phyloP scores from a whole-genome alignment of 805 yeast genomes.

The Candida easanensis region DNA sequence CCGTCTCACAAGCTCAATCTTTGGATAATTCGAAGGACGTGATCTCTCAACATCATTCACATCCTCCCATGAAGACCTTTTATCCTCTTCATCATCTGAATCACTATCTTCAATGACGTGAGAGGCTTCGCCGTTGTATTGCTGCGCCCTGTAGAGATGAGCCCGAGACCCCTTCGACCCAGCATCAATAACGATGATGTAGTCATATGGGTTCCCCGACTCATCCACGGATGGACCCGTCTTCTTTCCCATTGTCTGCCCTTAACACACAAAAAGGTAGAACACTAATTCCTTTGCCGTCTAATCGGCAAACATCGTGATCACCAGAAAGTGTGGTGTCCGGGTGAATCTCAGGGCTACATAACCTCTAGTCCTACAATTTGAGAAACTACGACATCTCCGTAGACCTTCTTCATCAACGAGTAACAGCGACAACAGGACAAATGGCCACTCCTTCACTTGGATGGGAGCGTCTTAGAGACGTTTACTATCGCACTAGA shows the following conservation, averaged over 20 bases:
- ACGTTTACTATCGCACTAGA: conserved; percentile 18
- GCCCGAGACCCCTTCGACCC: conserved; percentile 68
- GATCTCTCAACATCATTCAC: conserved; percentile 7
- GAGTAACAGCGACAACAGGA: background rate
- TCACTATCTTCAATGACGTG: conserved; percentile 5
- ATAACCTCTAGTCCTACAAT: no score
- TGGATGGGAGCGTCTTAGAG: conserved; percentile 20
- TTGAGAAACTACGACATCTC: no score
- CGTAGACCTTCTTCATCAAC: no score
- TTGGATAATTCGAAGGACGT: conserved; percentile 11
- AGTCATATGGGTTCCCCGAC: conserved; percentile 52
- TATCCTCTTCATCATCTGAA: conserved; percentile 10
- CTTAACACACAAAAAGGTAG: no score
- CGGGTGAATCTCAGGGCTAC: no score
- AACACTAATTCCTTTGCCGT: no score
- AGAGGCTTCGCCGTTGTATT: background rate
- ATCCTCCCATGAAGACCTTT: background rate
- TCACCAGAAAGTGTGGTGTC: no score
- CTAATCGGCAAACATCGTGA: no score
- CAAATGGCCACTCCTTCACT: conserved; percentile 16
- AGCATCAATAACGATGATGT: conserved; percentile 59
- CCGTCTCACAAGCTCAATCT: conserved; percentile 17
- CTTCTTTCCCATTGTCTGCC: conserved; percentile 9
- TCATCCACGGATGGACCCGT: conserved; percentile 29
- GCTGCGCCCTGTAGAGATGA: conserved; percentile 42